phyloP scores from a whole-genome alignment of 139 green algal species.

The Penium margaritaceum region DNA sequence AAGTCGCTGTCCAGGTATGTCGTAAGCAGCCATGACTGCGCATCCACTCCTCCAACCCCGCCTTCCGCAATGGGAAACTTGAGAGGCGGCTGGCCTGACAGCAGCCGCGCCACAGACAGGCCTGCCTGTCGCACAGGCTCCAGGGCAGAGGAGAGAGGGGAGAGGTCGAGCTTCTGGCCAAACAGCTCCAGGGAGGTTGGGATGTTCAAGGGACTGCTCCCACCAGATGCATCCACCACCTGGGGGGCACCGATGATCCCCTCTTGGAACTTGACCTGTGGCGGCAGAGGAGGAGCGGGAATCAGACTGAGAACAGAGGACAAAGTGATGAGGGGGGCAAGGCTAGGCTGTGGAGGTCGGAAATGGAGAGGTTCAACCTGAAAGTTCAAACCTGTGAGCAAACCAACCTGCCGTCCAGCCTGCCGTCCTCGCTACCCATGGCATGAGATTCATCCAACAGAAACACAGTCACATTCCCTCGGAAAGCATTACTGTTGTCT shows the following conservation, averaged over 20 bases:
- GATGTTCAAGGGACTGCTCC: too few species aligned
- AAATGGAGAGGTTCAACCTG: slow-evolving; percentile 4
- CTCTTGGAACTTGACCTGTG: slow-evolving; percentile 49
- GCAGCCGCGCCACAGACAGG: slow-evolving; percentile 33
- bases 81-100: slow-evolving; percentile 58
- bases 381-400: too few species aligned
- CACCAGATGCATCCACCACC: neutral
- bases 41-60: neutral
- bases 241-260: slow-evolving; percentile 24
- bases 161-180: slow-evolving; percentile 27
- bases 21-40: slow-evolving; percentile 49
- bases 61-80: slow-evolving; percentile 20
- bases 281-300: neutral
- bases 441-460: too few species aligned
- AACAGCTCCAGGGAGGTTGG: slow-evolving; percentile 12
- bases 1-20: slow-evolving; percentile 57
- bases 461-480: too few species aligned
- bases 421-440: too few species aligned
- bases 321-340: neutral
- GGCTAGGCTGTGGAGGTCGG: neutral
- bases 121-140: slow-evolving; percentile 35
- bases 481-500: too few species aligned
- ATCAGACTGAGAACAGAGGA: neutral
- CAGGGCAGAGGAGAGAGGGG: neutral
- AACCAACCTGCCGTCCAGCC: too few species aligned